Percentiles rank a stretch among this genome's conserved stretches.
Conservation (phyloP, 2,329 filamentous ascomycete genomes). For the Trichoderma asperellum region DNA sequence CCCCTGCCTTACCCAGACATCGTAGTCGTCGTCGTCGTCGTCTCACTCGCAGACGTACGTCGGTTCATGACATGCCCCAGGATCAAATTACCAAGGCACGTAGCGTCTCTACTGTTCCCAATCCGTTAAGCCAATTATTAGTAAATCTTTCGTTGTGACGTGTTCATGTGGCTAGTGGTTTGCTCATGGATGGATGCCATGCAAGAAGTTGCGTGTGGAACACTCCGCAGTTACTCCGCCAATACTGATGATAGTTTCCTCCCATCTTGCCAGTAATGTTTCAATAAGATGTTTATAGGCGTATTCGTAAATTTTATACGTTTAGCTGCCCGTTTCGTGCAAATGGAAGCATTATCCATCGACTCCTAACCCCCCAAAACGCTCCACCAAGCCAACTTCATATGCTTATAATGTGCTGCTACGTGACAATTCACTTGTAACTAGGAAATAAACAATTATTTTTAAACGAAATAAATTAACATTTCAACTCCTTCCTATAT, state of each 20-base stretch:
- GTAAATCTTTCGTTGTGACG: background rate
- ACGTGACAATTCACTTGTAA: background rate
- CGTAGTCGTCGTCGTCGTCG: conserved; percentile 7
- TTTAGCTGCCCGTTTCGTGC: background rate
- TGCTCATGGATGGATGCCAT: background rate
- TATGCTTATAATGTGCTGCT: background rate
- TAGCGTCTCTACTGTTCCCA: background rate
- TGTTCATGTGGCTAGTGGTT: background rate
- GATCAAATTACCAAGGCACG: background rate
- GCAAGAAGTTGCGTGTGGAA: background rate
- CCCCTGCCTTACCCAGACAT: conserved; percentile 8
- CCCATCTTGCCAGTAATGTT: background rate
- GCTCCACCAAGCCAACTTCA: background rate
- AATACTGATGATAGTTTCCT: background rate
- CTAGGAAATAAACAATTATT: background rate
- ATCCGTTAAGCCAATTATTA: background rate
- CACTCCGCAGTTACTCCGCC: background rate
- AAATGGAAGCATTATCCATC: background rate
- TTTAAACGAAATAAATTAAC: background rate
- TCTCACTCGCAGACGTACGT: conserved; percentile 6
- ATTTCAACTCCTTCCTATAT: conserved; percentile 22
- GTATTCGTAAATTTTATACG: background rate
- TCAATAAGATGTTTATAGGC: background rate
- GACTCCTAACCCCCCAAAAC: background rate
- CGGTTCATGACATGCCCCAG: background rate